Percentiles rank a stretch among this genome's conserved stretches.
phyloP scores from a whole-genome alignment of 805 yeast genomes.

The Teunomyces funiuensis region DNA sequence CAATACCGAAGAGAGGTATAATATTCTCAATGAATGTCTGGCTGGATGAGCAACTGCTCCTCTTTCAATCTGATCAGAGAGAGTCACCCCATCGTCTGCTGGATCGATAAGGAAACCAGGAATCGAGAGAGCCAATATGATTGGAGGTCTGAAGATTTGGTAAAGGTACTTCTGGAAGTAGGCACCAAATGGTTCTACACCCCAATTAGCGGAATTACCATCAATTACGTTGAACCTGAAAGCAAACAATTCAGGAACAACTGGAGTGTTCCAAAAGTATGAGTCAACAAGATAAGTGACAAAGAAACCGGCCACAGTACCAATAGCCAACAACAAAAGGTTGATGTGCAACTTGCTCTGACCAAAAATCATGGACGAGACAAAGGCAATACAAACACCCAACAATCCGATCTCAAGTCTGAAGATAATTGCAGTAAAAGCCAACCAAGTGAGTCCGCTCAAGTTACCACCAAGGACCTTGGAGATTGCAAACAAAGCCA shows the following conservation, averaged over 20 bases:
- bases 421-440: conserved; percentile 66
- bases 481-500: conserved; percentile 57
- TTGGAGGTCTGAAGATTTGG: conserved; percentile 41
- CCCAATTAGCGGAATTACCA: conserved; percentile 81
- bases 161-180: conserved; percentile 58
- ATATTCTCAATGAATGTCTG: conserved; percentile 39
- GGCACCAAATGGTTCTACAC: conserved; percentile 68
- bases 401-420: conserved; percentile 69
- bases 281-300: conserved; percentile 61
- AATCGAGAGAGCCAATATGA: conserved; percentile 41
- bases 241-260: conserved; percentile 76
- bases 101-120: conserved; percentile 46
- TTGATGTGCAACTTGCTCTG: conserved; percentile 45
- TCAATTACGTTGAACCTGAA: conserved; percentile 73
- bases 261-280: conserved; percentile 62
- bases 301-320: conserved; percentile 51
- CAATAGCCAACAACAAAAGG: conserved; percentile 42
- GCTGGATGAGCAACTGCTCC: conserved; percentile 23
- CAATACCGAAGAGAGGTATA: conserved; percentile 50
- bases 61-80: conserved; percentile 25
- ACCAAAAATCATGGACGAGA: conserved; percentile 44
- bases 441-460: conserved; percentile 50
- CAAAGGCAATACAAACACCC: conserved; percentile 46
- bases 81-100: conserved; percentile 34
- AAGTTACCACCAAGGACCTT: conserved; percentile 50